phyloP scores from a whole-genome alignment of 2,329 filamentous ascomycete genomes.

The Cercospora janseana region DNA sequence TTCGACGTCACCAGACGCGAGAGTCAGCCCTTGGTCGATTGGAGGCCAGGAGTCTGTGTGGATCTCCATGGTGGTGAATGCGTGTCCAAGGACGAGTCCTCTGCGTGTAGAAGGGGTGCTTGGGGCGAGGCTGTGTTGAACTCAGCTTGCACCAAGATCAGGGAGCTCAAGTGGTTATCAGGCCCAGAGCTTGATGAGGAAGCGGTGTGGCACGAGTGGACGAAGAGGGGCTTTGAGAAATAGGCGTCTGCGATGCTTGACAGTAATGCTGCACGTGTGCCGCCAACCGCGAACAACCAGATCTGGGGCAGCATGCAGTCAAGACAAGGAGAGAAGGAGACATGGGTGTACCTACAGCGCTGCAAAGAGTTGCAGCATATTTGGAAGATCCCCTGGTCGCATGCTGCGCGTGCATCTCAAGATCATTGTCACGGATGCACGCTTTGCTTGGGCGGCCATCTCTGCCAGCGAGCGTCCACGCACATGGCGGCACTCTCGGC shows the following conservation, averaged over 20 bases:
- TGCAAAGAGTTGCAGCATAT: constrained; percentile 29
- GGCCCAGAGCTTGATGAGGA: constrained; percentile 21
- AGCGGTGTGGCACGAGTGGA: constrained; percentile 29
- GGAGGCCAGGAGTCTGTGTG: constrained; percentile 20
- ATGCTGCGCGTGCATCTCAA: constrained; percentile 27
- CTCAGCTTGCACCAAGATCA: constrained; percentile 11
- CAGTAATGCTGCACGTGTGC: constrained; percentile 21
- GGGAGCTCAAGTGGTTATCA: constrained; percentile 19
- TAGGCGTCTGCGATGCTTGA: constrained; percentile 23
- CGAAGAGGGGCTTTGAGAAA: constrained; percentile 24
- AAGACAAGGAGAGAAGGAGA: constrained; percentile 19
- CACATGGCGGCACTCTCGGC: constrained; percentile 30
- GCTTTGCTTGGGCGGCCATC: constrained; percentile 28
- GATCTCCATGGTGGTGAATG: constrained; percentile 18
- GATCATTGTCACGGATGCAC: constrained; percentile 32
- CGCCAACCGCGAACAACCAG: constrained; percentile 9
- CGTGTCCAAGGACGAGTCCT: not conserved
- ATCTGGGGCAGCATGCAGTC: constrained; percentile 4
- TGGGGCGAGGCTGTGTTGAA: constrained; percentile 6
- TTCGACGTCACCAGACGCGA: constrained; percentile 23
- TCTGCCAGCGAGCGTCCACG: constrained; percentile 31
- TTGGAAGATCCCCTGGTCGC: constrained; percentile 30
- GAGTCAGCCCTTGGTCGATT: constrained; percentile 19
- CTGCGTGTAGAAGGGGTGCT: not conserved
- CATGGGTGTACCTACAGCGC: constrained; percentile 25